Evolutionary conservation across 75 land plant species (phyloP).

Genomic region (Cupressus sempervirens): DNA sequence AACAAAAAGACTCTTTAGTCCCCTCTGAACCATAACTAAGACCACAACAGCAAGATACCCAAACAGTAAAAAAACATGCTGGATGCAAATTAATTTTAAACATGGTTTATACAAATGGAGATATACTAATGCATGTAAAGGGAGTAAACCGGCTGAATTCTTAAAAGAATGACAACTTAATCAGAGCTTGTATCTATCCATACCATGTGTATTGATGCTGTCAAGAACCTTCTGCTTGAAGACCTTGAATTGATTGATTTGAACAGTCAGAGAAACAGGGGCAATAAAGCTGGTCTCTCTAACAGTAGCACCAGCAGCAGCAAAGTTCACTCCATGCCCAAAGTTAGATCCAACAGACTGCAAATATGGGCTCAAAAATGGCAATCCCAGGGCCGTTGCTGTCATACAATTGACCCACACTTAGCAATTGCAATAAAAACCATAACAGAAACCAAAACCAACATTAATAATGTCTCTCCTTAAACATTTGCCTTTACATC

Average conservation of each 20-base stretch:
- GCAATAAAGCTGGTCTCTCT: conserved; percentile 5
- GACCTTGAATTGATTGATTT: conserved; percentile 21
- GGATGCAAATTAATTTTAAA: no score
- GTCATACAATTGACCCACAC: conserved; percentile 7
- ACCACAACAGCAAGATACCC: no score
- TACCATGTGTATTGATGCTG: background rate
- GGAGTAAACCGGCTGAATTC: no score
- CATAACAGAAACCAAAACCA: no score
- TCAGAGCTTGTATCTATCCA: background rate
- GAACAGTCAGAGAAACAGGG: conserved; percentile 20
- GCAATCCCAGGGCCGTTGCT: conserved; percentile 49
- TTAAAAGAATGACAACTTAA: no score
- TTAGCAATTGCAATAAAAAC: background rate
- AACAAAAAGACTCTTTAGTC: no score
- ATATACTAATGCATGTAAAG: no score
- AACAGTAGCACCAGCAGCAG: conserved; percentile 52
- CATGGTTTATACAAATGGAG: no score
- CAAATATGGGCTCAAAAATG: conserved; percentile 45
- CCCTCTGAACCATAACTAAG: no score
- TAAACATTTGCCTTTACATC: no score
- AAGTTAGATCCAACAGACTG: conserved; percentile 52
- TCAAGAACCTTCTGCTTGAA: conserved; percentile 24
- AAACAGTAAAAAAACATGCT: no score
- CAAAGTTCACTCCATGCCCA: conserved; percentile 67
- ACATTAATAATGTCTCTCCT: no score